Evolutionary conservation across 768 basidiomycete species (phyloP), one percentile per base, ranked within the genome.

Genomic region (Termitomyces sp.): DNA sequence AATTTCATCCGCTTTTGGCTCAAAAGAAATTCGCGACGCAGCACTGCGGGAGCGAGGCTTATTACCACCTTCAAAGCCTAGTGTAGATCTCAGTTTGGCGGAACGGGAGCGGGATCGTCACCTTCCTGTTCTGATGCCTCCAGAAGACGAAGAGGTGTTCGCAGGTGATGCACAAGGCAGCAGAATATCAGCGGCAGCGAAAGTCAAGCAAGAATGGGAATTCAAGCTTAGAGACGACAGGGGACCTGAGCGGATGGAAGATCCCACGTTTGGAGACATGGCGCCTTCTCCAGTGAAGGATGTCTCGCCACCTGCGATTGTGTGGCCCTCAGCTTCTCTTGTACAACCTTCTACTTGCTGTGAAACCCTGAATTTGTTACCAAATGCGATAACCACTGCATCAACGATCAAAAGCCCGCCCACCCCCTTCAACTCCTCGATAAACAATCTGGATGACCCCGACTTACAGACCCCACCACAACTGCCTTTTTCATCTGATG

Each of bases 1-100:
- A 61, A 57, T 57, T 64, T 67, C 64, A 62, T 40, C 63, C 54
- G 49, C 60, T 59, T 65, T 66, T 55, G 68, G 66, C 5, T 61
- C 75, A 6, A 74, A 71, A 44, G 75, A 77, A 30, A 70, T 72
- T 14, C 74, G 82, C 23, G 80, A 85, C 49, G 84, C 82, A 3
- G 85, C 86, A 1, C 75, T 87, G 23, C 79, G 85, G 13, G 84
- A 79, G 63, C 79, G 84, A 35, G 85, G 86, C 0, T 72, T 88
- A 41, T 72, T 82, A 2, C 84, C 86, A 26, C 78, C 80, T 9
- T 70, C 79, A 30, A 66, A 67, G 18, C 69, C 75, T 5, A 77
- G 73, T 47, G 80, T 70, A 63, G 77, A 70, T 69, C 75, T 78
- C 54, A 80, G 70, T 70, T 72, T 66, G 28, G 74, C 70, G 67